Percentiles rank a stretch among this genome's conserved stretches.
phyloP scores from a whole-genome alignment of 2,329 filamentous ascomycete genomes.

The Hymenoscyphus albidus region DNA sequence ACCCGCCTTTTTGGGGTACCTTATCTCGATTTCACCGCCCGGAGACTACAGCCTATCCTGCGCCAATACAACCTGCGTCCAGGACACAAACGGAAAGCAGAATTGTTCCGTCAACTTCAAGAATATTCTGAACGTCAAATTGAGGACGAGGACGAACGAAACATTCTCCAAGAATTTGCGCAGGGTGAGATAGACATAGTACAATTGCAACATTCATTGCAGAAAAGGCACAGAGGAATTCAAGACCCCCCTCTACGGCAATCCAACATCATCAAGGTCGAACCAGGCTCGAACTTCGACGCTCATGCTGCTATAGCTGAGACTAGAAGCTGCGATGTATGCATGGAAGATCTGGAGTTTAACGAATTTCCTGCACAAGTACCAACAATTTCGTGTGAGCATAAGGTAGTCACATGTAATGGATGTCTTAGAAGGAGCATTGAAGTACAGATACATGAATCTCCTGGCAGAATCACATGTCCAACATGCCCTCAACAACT shows the following conservation, averaged over 20 bases:
- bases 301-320: background rate
- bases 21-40: background rate
- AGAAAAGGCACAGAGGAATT: background rate
- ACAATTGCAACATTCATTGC: background rate
- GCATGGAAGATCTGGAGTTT: background rate
- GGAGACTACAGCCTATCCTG: background rate
- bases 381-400: background rate
- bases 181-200: background rate
- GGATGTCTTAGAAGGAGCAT: constrained; percentile 15
- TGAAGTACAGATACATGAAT: constrained; percentile 14
- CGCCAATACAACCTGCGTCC: background rate
- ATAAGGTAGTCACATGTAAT: constrained; percentile 10
- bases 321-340: background rate
- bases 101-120: background rate
- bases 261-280: background rate
- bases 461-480: constrained; percentile 46
- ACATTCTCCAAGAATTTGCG: background rate
- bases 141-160: background rate
- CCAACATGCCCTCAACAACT: constrained; percentile 47
- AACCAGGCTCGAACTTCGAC: background rate
- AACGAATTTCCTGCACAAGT: background rate
- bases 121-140: background rate
- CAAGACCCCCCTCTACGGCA: background rate
- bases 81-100: background rate
- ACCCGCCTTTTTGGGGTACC: background rate